Evolutionary conservation across 1,284 basidiomycete species (phyloP).

Genomic region (Rugosomyces carneus): DNA sequence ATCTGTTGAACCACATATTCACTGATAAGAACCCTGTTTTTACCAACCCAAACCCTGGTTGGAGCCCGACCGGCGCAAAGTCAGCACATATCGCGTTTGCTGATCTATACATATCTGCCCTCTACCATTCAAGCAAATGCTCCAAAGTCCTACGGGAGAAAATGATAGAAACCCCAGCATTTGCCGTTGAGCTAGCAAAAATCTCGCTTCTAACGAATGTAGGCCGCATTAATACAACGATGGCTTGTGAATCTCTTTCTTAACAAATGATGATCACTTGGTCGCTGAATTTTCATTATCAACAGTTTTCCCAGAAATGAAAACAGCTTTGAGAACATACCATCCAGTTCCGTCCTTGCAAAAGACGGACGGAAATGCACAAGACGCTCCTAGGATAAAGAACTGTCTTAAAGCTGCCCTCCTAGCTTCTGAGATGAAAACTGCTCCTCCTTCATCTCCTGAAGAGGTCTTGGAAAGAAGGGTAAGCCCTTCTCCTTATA

Average conservation of each 20-base stretch:
- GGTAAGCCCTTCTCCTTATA: conserved; percentile 34
- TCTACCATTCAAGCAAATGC: conserved; percentile 77
- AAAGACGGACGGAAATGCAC: conserved; percentile 76
- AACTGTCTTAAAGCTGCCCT: conserved; percentile 70
- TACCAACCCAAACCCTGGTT: conserved; percentile 49
- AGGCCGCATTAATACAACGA: conserved; percentile 90
- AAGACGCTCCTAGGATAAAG: conserved; percentile 83
- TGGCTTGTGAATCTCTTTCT: conserved; percentile 66
- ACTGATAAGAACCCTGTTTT: conserved; percentile 64
- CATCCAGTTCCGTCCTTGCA: conserved; percentile 80
- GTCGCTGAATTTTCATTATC: too few species aligned
- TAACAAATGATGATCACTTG: conserved; percentile 5
- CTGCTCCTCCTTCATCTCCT: conserved; percentile 61
- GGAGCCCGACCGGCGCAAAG: conserved; percentile 35
- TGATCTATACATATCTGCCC: conserved; percentile 78
- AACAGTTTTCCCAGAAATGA: conserved; percentile 78
- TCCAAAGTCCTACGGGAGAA: conserved; percentile 86
- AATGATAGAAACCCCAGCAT: conserved; percentile 73
- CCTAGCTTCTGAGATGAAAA: conserved; percentile 65
- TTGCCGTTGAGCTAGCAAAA: conserved; percentile 79
- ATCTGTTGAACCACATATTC: conserved; percentile 78
- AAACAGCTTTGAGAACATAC: conserved; percentile 78
- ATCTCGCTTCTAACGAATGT: conserved; percentile 85
- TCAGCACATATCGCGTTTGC: conserved; percentile 62
- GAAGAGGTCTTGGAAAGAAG: conserved; percentile 60